Conservation (phyloP, 2,329 filamentous ascomycete species). For the Colletotrichum acutatum region DNA sequence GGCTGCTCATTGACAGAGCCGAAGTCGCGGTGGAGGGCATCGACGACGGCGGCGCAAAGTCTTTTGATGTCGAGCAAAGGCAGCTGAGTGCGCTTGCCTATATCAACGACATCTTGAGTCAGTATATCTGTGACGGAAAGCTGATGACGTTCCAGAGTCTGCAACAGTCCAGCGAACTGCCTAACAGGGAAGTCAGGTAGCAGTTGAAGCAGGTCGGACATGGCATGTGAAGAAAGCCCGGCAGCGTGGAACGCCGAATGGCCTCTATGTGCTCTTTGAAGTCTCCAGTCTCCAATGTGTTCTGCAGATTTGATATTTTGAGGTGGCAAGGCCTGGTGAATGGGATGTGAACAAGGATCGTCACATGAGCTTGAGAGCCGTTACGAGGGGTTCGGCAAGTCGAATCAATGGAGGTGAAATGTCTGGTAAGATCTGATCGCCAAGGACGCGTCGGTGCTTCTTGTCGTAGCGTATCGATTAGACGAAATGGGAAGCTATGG, state of each 20-base stretch:
- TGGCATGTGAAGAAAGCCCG: constrained; percentile 50
- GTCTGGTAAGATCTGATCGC: not conserved
- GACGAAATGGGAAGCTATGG: not conserved
- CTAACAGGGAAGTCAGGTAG: constrained; percentile 82
- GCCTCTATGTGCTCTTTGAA: not conserved
- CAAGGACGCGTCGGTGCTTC: not conserved
- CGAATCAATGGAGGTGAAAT: not conserved
- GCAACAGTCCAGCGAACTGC: constrained; percentile 79
- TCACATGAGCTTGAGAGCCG: not conserved
- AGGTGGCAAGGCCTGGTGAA: not conserved
- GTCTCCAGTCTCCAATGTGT: not conserved
- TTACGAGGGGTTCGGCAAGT: not conserved
- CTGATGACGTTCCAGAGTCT: constrained; percentile 80
- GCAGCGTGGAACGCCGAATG: not conserved
- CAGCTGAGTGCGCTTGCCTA: constrained; percentile 86
- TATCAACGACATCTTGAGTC: constrained; percentile 82
- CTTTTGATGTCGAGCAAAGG: constrained; percentile 84
- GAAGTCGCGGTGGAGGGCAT: constrained; percentile 73
- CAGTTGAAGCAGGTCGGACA: constrained; percentile 88
- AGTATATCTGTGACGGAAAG: constrained; percentile 87
- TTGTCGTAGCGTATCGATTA: not conserved
- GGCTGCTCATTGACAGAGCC: constrained; percentile 32
- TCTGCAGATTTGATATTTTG: not conserved
- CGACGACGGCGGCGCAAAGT: constrained; percentile 74
- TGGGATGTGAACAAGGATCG: not conserved